Evolutionary conservation across 2,329 filamentous ascomycete genomes (phyloP).

Genomic region (Penicillium janthinellum): DNA sequence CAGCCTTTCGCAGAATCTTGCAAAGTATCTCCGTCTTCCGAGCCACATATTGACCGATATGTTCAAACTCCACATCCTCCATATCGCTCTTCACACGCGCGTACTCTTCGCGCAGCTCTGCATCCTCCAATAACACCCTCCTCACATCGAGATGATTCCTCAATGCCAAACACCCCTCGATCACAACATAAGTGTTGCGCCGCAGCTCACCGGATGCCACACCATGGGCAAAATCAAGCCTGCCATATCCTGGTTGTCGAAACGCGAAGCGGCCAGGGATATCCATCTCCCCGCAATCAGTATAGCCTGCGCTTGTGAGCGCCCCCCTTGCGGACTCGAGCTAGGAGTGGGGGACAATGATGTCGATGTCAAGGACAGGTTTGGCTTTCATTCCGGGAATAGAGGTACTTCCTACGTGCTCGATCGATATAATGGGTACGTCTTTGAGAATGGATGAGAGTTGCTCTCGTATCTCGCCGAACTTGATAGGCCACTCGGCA

Average conservation of each 20-base stretch:
- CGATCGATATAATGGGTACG: conserved; percentile 6
- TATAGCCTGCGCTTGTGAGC: not conserved
- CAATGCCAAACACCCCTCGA: conserved; percentile 8
- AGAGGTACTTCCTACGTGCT: conserved; percentile 13
- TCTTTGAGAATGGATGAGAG: not conserved
- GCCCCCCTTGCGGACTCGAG: not conserved
- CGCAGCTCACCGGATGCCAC: not conserved
- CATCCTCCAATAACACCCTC: conserved; percentile 6
- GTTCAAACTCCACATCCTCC: not conserved
- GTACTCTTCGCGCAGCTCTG: conserved; percentile 9
- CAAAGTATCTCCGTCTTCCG: conserved; percentile 7
- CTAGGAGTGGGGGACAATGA: conserved; percentile 4
- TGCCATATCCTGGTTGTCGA: not conserved
- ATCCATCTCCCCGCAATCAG: not conserved
- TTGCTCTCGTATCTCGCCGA: not conserved
- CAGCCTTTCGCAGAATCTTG: conserved; percentile 12
- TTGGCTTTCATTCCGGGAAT: conserved; percentile 8
- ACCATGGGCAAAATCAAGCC: not conserved
- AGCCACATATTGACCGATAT: conserved; percentile 6
- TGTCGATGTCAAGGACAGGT: conserved; percentile 14
- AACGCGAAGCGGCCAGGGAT: not conserved
- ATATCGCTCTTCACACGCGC: conserved; percentile 1
- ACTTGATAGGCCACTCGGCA: not conserved
- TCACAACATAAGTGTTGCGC: conserved; percentile 8
- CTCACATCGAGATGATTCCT: conserved; percentile 12